These are phyloP conservation scores for Yamadazyma diddensiae DNA, from an alignment of 1,139 yeast genomes.

Conservation along the genomic window DNA sequence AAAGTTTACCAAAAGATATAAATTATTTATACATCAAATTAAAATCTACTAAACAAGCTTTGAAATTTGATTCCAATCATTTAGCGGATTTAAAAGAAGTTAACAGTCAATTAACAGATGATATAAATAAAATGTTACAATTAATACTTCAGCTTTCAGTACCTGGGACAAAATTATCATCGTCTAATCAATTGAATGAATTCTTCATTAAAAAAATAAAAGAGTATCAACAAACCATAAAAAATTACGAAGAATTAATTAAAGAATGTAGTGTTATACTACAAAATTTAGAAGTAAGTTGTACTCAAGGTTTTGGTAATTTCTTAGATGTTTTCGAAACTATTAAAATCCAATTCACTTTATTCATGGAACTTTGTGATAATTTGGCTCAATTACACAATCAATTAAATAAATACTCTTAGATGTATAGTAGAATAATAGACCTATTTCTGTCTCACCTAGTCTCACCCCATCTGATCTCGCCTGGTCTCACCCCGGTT, in stretches of 20 bases:
- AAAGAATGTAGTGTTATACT: slow-evolving; percentile 61
- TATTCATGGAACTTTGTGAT: slow-evolving; percentile 91
- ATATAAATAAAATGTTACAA: slow-evolving; percentile 65
- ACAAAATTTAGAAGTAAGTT: slow-evolving; percentile 41
- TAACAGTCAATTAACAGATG: slow-evolving; percentile 63
- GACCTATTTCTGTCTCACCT: too few relatives aligned
- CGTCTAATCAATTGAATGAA: slow-evolving; percentile 48
- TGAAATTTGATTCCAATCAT: slow-evolving; percentile 42
- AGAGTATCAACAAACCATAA: slow-evolving; percentile 61
- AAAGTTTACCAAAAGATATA: slow-evolving; percentile 83
- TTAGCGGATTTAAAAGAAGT: slow-evolving; percentile 33
- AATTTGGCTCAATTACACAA: slow-evolving; percentile 87
- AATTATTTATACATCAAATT: slow-evolving; percentile 64
- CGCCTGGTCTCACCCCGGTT: too few relatives aligned
- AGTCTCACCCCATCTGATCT: too few relatives aligned
- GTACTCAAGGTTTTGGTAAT: slow-evolving; percentile 49
- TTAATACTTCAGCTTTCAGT: slow-evolving; percentile 64
- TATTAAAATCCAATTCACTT: slow-evolving; percentile 73
- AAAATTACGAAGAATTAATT: slow-evolving; percentile 73
- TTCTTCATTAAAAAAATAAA: slow-evolving; percentile 55
- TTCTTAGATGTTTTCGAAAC: slow-evolving; percentile 60
- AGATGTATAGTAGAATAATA: slow-evolving; percentile 4
- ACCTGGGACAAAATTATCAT: slow-evolving; percentile 64
- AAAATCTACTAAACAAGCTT: slow-evolving; percentile 65
- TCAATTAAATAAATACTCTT: slow-evolving; percentile 29